Conservation (phyloP, 805 yeast species). For the Suhomyces sp. region DNA sequence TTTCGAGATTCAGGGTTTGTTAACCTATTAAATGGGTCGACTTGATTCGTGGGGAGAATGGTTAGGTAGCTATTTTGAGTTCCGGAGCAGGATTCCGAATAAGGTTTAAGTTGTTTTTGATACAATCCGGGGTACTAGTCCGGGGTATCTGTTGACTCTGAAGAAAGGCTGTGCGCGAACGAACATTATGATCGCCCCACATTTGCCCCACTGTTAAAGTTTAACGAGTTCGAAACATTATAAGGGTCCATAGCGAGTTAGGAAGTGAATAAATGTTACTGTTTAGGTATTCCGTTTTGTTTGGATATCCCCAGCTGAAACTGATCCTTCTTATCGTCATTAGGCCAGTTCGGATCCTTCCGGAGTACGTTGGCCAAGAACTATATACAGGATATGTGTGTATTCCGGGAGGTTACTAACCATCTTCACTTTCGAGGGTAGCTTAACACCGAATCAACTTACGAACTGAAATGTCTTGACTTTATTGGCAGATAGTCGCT, state of each 20-base stretch:
- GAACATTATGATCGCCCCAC: not conserved
- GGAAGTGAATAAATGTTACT: not conserved
- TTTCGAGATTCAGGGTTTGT: not conserved
- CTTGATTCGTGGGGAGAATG: not conserved
- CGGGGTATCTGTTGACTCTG: not conserved
- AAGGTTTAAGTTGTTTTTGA: not conserved
- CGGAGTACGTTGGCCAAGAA: not conserved
- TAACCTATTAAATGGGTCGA: not conserved
- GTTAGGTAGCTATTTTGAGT: not conserved
- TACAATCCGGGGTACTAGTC: constrained; percentile 1
- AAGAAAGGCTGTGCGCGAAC: not conserved
- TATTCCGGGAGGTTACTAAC: not conserved
- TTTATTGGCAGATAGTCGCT: not conserved
- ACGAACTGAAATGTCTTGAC: not conserved
- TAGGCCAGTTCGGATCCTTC: not conserved
- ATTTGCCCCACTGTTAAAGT: not conserved
- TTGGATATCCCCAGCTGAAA: not conserved
- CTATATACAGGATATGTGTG: not conserved
- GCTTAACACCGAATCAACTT: not conserved
- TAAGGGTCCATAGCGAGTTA: not conserved
- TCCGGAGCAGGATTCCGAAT: not conserved
- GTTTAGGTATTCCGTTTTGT: not conserved
- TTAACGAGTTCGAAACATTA: not conserved
- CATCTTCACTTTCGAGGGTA: not conserved
- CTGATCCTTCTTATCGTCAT: not conserved